Evolutionary conservation across 2,329 filamentous ascomycete genomes (phyloP).

Genomic region (Immersiporthe knoxdaviesiana): DNA sequence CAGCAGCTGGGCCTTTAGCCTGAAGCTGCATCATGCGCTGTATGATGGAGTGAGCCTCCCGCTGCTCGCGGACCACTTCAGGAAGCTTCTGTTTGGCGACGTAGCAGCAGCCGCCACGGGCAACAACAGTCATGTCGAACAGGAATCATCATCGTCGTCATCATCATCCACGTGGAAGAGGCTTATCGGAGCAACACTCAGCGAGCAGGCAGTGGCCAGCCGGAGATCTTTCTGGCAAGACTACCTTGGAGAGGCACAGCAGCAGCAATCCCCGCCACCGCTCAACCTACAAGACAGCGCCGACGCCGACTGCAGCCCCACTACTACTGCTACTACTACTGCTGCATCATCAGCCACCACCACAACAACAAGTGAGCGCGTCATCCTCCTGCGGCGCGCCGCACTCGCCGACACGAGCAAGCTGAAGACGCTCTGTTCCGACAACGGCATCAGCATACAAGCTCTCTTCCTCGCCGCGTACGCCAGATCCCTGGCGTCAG

Average conservation of each 20-base stretch:
- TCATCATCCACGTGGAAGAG: constrained; percentile 38
- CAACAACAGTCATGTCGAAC: too few relatives aligned
- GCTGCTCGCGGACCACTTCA: constrained; percentile 55
- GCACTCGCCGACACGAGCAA: constrained; percentile 46
- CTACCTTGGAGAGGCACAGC: constrained; percentile 41
- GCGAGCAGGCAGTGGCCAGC: constrained; percentile 20
- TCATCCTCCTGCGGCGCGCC: constrained; percentile 48
- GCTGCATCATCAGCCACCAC: too few relatives aligned
- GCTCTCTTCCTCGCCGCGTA: constrained; percentile 76
- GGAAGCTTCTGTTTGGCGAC: constrained; percentile 30
- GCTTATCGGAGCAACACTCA: constrained; percentile 29
- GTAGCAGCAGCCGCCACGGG: too few relatives aligned
- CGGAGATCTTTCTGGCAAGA: constrained; percentile 46
- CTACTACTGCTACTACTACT: too few relatives aligned
- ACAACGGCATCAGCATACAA: constrained; percentile 68
- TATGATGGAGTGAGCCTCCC: constrained; percentile 86
- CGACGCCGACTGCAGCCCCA: too few relatives aligned
- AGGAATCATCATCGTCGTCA: too few relatives aligned
- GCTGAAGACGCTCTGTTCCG: constrained; percentile 45
- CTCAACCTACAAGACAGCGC: constrained; percentile 3
- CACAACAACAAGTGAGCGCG: constrained; percentile 10
- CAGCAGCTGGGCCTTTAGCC: constrained; percentile 43
- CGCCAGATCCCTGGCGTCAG: constrained; percentile 49
- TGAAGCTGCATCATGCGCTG: constrained; percentile 80
- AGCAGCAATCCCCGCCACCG: constrained; percentile 30